These are phyloP conservation scores for Claviceps spartinae DNA, from an alignment of 2,329 filamentous ascomycete genomes.

Conservation along the genomic window DNA sequence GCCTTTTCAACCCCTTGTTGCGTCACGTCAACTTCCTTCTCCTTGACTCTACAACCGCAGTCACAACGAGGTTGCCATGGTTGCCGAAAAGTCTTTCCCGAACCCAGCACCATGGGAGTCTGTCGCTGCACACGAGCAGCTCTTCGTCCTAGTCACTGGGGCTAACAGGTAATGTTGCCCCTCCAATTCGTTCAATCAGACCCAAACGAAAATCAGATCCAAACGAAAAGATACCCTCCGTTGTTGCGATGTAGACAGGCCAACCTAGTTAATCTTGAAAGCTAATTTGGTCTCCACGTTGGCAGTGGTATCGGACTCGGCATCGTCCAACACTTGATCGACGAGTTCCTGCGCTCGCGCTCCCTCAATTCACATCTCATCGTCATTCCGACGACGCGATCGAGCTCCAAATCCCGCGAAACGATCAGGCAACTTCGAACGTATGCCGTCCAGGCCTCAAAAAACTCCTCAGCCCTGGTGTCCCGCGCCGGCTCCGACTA, in stretches of 20 bases:
- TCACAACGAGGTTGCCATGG: slow-evolving; percentile 1
- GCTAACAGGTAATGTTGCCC: slow-evolving; percentile 57
- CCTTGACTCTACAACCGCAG: not conserved
- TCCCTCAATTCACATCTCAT: slow-evolving; percentile 56
- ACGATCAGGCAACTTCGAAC: slow-evolving; percentile 51
- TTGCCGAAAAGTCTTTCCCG: not conserved
- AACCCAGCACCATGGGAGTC: slow-evolving; percentile 22
- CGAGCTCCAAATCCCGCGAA: slow-evolving; percentile 56
- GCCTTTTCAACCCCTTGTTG: not conserved
- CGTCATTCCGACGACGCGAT: slow-evolving; percentile 74
- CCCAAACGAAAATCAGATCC: too few species aligned
- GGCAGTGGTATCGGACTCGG: slow-evolving; percentile 73
- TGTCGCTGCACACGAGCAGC: slow-evolving; percentile 28
- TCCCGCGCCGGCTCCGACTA: slow-evolving; percentile 22
- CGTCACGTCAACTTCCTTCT: not conserved
- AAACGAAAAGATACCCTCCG: not conserved
- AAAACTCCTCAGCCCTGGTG: slow-evolving; percentile 23
- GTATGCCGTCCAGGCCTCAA: slow-evolving; percentile 37
- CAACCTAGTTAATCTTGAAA: too few species aligned
- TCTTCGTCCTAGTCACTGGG: slow-evolving; percentile 64
- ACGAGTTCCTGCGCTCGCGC: slow-evolving; percentile 68
- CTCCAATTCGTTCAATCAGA: not conserved
- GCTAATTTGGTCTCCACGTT: not conserved
- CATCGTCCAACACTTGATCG: slow-evolving; percentile 71
- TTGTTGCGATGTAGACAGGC: too few species aligned